These are phyloP conservation scores for Acanthamoeba triangularis DNA, from an alignment of 208 protist species.

Conservation along the genomic window DNA sequence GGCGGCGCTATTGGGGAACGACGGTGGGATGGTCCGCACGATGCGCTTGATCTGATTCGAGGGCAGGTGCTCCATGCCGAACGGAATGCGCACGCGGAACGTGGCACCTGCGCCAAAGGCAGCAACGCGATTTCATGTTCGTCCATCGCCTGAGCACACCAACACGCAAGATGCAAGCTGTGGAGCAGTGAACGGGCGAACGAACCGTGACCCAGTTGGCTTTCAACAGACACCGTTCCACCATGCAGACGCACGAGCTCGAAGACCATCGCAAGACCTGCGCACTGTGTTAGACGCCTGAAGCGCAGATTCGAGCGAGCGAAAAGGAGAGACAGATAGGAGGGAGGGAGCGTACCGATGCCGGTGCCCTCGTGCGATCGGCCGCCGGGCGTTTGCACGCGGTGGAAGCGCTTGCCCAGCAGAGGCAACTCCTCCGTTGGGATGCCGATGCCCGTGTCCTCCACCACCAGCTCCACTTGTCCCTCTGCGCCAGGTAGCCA, in stretches of 20 bases:
- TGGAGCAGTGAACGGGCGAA: not conserved
- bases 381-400: constrained; percentile 64
- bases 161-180: no score
- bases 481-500: no score
- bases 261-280: constrained; percentile 75
- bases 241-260: constrained; percentile 79
- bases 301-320: no score
- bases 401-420: constrained; percentile 77
- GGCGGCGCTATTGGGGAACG: no score
- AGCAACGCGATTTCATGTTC: no score
- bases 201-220: constrained; percentile 10
- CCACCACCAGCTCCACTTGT: constrained; percentile 77
- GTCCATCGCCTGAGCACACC: no score
- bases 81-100: constrained; percentile 45
- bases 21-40: not conserved
- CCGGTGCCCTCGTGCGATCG: constrained; percentile 74
- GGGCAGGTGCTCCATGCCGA: constrained; percentile 54
- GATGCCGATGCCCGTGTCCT: constrained; percentile 81
- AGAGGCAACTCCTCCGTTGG: constrained; percentile 26
- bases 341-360: no score
- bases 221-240: constrained; percentile 59
- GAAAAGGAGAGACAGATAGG: no score
- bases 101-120: constrained; percentile 26
- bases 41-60: constrained; percentile 50
- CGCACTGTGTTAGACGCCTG: not conserved